Percentiles rank a stretch among this genome's conserved stretches.
These are phyloP conservation scores for Lactifluus volemus DNA, from an alignment of 768 basidiomycete species.

Conservation along the genomic window DNA sequence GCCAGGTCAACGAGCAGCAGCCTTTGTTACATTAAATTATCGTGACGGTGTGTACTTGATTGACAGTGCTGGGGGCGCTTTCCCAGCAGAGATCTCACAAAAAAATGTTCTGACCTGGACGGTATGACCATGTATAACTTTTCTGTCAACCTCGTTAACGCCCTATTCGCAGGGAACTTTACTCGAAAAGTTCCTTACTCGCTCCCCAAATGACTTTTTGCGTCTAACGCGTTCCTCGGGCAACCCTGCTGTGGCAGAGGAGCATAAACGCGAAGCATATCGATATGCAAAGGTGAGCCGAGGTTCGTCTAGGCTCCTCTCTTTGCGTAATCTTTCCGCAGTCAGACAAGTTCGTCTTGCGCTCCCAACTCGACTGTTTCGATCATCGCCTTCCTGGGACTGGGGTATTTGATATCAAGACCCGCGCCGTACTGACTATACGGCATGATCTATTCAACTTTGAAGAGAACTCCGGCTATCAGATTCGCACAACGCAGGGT, in stretches of 20 bases:
- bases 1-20: slow-evolving; percentile 69
- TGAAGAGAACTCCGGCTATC: slow-evolving; percentile 76
- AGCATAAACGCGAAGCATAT: slow-evolving; percentile 58
- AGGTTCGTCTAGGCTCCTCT: neutral
- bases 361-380: slow-evolving; percentile 88
- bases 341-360: slow-evolving; percentile 71
- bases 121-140: slow-evolving; percentile 29
- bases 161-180: slow-evolving; percentile 58
- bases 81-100: slow-evolving; percentile 34
- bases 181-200: slow-evolving; percentile 82
- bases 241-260: slow-evolving; percentile 26
- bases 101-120: slow-evolving; percentile 74
- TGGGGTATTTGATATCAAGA: slow-evolving; percentile 95
- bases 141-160: neutral
- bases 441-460: slow-evolving; percentile 82
- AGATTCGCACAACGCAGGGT: slow-evolving; percentile 58
- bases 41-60: slow-evolving; percentile 60
- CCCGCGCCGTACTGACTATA: slow-evolving; percentile 76
- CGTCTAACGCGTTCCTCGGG: slow-evolving; percentile 35
- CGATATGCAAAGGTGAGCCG: slow-evolving; percentile 69
- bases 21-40: slow-evolving; percentile 56
- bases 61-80: slow-evolving; percentile 40
- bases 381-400: slow-evolving; percentile 77
- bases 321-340: slow-evolving; percentile 19
- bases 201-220: slow-evolving; percentile 52